Conservation (phyloP, 257 asterid genomes). For the Apocynum venetum region DNA sequence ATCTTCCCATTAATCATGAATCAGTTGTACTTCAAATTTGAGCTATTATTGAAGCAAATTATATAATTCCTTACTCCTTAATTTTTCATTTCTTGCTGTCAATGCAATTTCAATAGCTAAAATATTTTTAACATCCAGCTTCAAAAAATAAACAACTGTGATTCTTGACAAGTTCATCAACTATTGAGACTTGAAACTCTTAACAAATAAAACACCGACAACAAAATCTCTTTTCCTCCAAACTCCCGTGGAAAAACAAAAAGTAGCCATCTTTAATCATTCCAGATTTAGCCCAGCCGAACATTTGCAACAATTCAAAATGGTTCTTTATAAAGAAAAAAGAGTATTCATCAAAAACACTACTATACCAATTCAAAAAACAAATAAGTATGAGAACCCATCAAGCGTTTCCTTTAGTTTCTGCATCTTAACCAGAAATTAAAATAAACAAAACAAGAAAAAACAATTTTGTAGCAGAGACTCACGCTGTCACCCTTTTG, state of each 20-base stretch:
- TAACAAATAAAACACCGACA: neutral
- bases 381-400: neutral
- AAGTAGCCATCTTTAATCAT: neutral
- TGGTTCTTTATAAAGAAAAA: neutral
- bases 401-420: neutral
- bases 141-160: neutral
- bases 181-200: neutral
- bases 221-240: neutral
- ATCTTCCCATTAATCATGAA: neutral
- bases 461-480: neutral
- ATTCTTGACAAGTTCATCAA: neutral
- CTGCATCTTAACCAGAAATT: neutral
- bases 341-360: neutral
- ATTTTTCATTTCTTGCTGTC: neutral
- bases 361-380: neutral
- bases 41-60: neutral
- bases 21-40: neutral
- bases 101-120: neutral
- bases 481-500: constrained; percentile 71
- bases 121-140: neutral
- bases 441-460: neutral
- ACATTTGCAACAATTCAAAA: neutral
- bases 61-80: neutral
- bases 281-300: neutral
- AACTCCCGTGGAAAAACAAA: neutral